Percentiles rank a stretch among this genome's conserved stretches.
Evolutionary conservation across 2,329 filamentous ascomycete species (phyloP).

Genomic region (Aspergillus sp.): DNA sequence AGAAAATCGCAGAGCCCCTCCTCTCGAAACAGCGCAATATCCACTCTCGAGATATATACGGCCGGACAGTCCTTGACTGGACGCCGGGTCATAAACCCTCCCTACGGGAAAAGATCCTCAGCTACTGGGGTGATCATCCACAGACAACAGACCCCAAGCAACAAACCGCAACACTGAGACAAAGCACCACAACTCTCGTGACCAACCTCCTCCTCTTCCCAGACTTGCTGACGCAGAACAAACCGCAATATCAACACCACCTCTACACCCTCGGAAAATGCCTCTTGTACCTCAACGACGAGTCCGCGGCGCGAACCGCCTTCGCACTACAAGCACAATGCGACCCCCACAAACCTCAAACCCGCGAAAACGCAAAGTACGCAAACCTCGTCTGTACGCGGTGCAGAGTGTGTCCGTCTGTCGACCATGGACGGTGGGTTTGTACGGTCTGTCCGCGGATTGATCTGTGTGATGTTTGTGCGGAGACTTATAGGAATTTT

Average conservation of each 20-base stretch:
- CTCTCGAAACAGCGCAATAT: not conserved
- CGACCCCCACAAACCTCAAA: not conserved
- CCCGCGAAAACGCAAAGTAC: not conserved
- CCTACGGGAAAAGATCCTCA: not conserved
- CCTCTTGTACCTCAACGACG: not conserved
- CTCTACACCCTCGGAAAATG: not conserved
- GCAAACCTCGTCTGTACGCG: not conserved
- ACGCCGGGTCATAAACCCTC: not conserved
- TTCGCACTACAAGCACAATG: not conserved
- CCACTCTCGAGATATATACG: not conserved
- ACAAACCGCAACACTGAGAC: not conserved
- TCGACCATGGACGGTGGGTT: not conserved
- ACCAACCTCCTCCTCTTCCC: not conserved
- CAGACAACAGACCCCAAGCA: not conserved
- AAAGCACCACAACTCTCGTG: not conserved
- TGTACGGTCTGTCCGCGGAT: not conserved
- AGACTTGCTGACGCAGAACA: not conserved
- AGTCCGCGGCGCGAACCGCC: not conserved
- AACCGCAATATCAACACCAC: not conserved
- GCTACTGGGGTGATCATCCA: not conserved
- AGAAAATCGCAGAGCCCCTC: not conserved
- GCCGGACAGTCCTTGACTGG: not conserved
- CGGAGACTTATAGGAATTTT: not conserved
- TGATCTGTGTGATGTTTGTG: not conserved
- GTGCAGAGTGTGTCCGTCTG: not conserved